These are phyloP conservation scores for Calocybe cyanea DNA, from an alignment of 768 basidiomycete species.

Conservation along the genomic window DNA sequence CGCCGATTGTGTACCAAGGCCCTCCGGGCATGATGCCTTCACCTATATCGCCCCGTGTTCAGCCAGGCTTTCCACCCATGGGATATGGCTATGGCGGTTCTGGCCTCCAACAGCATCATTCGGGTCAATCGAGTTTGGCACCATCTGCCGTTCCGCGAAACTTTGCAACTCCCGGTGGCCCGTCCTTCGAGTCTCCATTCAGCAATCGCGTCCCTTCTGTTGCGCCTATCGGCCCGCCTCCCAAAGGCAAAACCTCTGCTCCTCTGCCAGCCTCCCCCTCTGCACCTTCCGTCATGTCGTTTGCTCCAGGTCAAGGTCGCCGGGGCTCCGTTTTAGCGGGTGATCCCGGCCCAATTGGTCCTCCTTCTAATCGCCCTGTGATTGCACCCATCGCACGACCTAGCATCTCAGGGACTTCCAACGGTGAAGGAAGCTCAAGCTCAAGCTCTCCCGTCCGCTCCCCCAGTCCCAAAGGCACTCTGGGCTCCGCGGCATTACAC, in stretches of 20 bases:
- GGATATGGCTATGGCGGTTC: constrained; percentile 51
- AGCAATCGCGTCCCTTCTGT: constrained; percentile 33
- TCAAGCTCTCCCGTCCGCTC: constrained; percentile 55
- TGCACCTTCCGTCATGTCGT: constrained; percentile 30
- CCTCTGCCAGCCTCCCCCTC: constrained; percentile 30
- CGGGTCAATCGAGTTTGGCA: constrained; percentile 34
- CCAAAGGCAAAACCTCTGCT: constrained; percentile 36
- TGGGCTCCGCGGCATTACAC: constrained; percentile 75
- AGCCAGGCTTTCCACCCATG: constrained; percentile 45
- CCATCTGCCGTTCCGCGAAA: constrained; percentile 53
- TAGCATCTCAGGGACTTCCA: constrained; percentile 26
- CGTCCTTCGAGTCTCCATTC: constrained; percentile 52
- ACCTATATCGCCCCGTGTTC: constrained; percentile 53
- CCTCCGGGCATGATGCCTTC: constrained; percentile 40
- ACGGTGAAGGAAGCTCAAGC: constrained; percentile 54
- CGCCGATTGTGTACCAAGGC: constrained; percentile 43
- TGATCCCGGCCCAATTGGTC: constrained; percentile 56
- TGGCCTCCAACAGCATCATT: constrained; percentile 33
- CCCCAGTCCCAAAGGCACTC: constrained; percentile 58
- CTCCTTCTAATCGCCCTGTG: constrained; percentile 33
- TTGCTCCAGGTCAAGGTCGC: constrained; percentile 47
- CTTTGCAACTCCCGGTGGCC: constrained; percentile 42
- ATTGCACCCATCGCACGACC: constrained; percentile 70
- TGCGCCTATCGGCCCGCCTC: constrained; percentile 56
- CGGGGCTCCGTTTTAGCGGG: constrained; percentile 38